phyloP scores from a whole-genome alignment of 2,329 filamentous ascomycete species.

The Sphaerostilbella broomeana region DNA sequence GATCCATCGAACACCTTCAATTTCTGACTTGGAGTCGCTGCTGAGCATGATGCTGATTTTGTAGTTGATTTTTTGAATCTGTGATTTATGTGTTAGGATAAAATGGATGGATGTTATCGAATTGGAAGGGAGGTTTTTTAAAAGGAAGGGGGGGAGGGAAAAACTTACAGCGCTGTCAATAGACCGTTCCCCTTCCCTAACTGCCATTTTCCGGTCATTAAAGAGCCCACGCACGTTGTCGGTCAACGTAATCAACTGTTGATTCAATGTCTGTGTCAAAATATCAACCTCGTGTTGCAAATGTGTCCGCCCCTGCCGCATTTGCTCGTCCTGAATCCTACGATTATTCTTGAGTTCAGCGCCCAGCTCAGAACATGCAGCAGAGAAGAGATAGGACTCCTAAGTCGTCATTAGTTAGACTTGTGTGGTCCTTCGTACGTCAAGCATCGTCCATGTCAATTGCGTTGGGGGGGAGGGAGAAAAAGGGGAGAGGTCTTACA shows the following conservation, averaged over 20 bases:
- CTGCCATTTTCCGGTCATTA: conserved; percentile 89
- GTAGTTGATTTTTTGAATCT: conserved; percentile 93
- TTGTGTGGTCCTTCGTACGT: too few relatives aligned
- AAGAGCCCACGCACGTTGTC: conserved; percentile 95
- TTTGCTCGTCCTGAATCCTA: conserved; percentile 69
- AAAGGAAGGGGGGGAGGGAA: neutral
- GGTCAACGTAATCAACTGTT: conserved; percentile 74
- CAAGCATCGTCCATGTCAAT: too few relatives aligned
- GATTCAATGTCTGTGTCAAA: conserved; percentile 72
- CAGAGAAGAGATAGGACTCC: conserved; percentile 88
- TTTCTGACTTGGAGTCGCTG: conserved; percentile 84
- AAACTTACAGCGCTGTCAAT: conserved; percentile 67
- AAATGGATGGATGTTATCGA: too few relatives aligned
- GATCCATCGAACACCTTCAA: conserved; percentile 88
- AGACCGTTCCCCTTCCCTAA: conserved; percentile 77
- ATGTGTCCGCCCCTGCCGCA: conserved; percentile 74
- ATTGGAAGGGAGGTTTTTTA: neutral
- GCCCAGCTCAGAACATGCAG: conserved; percentile 84
- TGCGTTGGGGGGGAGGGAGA: too few relatives aligned
- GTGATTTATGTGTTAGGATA: too few relatives aligned
- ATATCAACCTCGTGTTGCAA: conserved; percentile 96
- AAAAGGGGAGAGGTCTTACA: conserved; percentile 20
- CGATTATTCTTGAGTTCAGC: conserved; percentile 79
- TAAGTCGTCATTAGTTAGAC: too few relatives aligned
- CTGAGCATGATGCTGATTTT: conserved; percentile 88